Base-by-base conservation (phyloP, 352 stramenopile species). In the Pythium periplocum region DNA sequence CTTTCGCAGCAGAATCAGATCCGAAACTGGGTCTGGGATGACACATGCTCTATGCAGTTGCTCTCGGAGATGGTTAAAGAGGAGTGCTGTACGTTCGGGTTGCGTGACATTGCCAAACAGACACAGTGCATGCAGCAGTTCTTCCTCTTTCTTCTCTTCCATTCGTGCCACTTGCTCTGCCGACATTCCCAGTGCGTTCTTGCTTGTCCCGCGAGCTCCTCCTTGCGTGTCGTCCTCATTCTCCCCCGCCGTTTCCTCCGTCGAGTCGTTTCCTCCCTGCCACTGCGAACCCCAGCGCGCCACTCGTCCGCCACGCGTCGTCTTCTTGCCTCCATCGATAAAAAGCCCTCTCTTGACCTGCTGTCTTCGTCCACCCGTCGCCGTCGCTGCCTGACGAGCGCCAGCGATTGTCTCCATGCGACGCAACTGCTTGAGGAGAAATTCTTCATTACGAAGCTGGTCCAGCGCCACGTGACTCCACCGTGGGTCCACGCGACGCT, bases 391-490 rank as follows among this genome's bases (percentile, higher is more conserved):
- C 36, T 63, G 57, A 46, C 65, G 66, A 6, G 69, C 78, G 9
- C 61, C 60, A 12, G 73, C 55, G 2, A 75, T 56, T 26, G 59
- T 71, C 57, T 90, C 77, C 46, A 86, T 66, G 2, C 78, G 78
- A 38, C 74, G 71, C 41, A 84, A 47, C 51, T 93, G 78, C 50
- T 87, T 84, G 32, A 56, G 63, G 35, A 93, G 59, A 33, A 90
- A 93, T 43, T 80, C 75, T 30, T 86, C 77, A 45, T 90, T 72
- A 26, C 62, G 60, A 34, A 90, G 64, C 47, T 89, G 79, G 4
- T 73, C 75, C 41, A 87, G 69, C 6, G 62, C 60, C 26, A 93
- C 57, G n/a, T 76, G 69, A n/a, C 69, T 62, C 82, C 82, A 93
- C 6, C 78, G 77, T 54, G 80, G 43, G 57, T 90, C 79, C 26